Base-by-base conservation (phyloP, 257 asterid species). In the Linaria vulgaris region DNA sequence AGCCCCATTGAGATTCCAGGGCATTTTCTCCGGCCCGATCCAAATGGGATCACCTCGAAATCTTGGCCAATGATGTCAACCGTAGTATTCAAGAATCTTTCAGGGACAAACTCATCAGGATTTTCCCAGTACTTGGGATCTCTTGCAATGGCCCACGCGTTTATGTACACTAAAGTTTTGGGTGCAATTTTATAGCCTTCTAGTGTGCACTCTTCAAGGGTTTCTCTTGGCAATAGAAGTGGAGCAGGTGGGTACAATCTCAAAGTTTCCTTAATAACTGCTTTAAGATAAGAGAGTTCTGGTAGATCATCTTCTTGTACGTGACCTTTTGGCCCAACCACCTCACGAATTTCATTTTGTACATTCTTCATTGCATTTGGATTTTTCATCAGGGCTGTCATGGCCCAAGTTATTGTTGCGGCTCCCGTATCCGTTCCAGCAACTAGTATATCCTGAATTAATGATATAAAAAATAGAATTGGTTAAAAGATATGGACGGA, bases 71-170 rank as follows among this genome's bases (percentile, higher is more conserved):
- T 13, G 9, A 64, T 1, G 10, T 74, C 79, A 31, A 64, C 38
- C 3, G 19, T 9, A 27, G 16, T 49, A 17, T 50, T 38, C 51
- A 74, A 44, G 67, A 68, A 74, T 56, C 78, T 64, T 12, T 74
- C 74, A 0, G 78, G 78, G 14, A 20, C 16, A 23, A 74, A 74
- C 23, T 68, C 53, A 1, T 56, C 38, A 1, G 71, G 68, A 19
- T 57, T 63, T 44, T 74, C 47, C 78, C 78, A 74, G 17, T 47
- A 47, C 23, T 5, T 52, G 24, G 64, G 64, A 15, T 59, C 64
- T 59, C 64, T 59, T 39, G 71, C 78, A 41, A 74, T 64, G n/a
- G 71, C 79, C 72, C 79, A 68, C 0, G 62, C 67, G 34, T 74
- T 74, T 31, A 74, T 10, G 9, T 48, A 58, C 16, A 74, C 79